Conservation (phyloP, 148 eudicot genomes). For the Chenopodium formosanum region DNA sequence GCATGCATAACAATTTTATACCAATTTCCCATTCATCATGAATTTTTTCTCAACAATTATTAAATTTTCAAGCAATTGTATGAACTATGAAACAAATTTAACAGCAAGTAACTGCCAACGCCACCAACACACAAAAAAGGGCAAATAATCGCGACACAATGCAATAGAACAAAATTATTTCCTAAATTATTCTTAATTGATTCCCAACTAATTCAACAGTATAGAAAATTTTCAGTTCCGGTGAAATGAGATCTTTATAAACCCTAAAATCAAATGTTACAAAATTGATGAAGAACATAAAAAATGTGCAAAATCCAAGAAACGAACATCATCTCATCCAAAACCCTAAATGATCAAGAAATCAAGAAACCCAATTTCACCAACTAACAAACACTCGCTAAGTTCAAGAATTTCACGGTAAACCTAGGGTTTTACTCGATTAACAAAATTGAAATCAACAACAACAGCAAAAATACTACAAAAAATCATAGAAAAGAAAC, state of each 20-base stretch:
- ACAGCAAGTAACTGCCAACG: not conserved
- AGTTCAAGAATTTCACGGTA: not conserved
- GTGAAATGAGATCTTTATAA: not conserved
- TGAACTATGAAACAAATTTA: not conserved
- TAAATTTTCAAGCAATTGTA: not conserved
- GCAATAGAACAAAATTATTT: too few species aligned
- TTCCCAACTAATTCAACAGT: not conserved
- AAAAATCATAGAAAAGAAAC: not conserved
- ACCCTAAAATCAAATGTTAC: not conserved
- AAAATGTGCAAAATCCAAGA: not conserved
- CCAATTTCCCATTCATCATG: too few species aligned
- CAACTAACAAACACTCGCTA: too few species aligned
- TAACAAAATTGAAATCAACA: not conserved
- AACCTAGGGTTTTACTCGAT: conserved; percentile 4
- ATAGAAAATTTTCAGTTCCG: not conserved
- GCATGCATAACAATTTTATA: too few species aligned
- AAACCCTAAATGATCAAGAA: not conserved
- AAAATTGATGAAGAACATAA: not conserved
- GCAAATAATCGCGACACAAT: too few species aligned
- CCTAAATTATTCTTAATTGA: too few species aligned
- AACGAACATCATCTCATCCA: not conserved
- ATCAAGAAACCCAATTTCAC: not conserved
- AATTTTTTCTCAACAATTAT: not conserved
- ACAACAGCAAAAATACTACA: not conserved
- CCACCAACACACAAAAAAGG: too few species aligned